A percentile compares a stretch with the other conserved stretches of the same genome.
Conservation (phyloP, 2,329 filamentous ascomycete genomes). For the Leptodontidium sp. region DNA sequence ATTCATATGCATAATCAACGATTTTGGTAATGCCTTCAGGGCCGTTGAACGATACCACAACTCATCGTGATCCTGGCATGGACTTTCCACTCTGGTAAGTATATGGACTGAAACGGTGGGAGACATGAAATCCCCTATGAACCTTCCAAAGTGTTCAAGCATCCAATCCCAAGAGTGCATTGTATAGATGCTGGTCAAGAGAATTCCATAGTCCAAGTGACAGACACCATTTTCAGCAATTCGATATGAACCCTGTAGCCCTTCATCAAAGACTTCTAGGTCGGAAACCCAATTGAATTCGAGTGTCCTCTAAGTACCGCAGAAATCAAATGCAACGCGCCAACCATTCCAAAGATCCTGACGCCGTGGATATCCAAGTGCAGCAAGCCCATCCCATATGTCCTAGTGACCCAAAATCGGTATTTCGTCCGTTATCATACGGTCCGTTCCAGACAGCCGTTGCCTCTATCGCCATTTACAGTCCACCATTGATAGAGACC, state of each 20-base stretch:
- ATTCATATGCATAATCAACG: too few species aligned
- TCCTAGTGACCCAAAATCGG: slow-evolving; percentile 10
- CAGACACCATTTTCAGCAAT: too few species aligned
- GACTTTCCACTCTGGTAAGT: too few species aligned
- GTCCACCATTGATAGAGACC: slow-evolving; percentile 50
- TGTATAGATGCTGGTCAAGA: too few species aligned
- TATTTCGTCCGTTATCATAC: slow-evolving; percentile 1
- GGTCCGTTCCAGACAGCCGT: not conserved
- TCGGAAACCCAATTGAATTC: not conserved
- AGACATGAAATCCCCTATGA: too few species aligned
- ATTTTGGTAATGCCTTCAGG: too few species aligned
- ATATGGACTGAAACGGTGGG: too few species aligned
- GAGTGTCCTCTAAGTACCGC: not conserved
- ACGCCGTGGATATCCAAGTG: slow-evolving; percentile 7
- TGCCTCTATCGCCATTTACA: not conserved
- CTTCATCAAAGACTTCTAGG: not conserved
- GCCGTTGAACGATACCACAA: too few species aligned
- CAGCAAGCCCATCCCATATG: slow-evolving; percentile 4
- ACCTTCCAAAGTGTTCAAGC: too few species aligned
- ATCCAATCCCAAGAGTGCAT: too few species aligned
- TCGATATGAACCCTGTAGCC: not conserved
- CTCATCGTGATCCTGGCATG: too few species aligned
- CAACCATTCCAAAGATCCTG: not conserved
- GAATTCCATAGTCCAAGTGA: too few species aligned
- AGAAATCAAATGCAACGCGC: slow-evolving; percentile 6